Conservation (phyloP, 2,329 filamentous ascomycete species). For the Ophidiomyces ophidiicola region DNA sequence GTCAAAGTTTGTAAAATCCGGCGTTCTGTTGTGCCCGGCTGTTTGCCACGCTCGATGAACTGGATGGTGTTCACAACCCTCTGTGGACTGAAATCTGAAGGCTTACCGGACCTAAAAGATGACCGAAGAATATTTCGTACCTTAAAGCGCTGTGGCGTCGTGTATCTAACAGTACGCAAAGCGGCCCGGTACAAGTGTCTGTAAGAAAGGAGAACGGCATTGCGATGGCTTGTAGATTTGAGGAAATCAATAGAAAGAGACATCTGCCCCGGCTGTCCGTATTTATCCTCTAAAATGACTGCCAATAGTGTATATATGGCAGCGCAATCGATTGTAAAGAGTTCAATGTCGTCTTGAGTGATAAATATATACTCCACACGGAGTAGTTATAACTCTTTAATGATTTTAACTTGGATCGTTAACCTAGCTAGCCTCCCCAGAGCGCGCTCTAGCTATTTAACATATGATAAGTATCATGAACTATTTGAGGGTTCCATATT, state of each 20-base stretch:
- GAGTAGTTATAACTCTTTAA: no score
- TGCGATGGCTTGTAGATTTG: slow-evolving; percentile 16
- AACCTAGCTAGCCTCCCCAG: no score
- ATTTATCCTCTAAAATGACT: no score
- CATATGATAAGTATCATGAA: no score
- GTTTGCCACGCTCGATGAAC: slow-evolving; percentile 34
- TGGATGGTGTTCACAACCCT: slow-evolving; percentile 35
- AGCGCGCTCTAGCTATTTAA: no score
- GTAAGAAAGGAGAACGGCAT: slow-evolving; percentile 41
- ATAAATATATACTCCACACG: no score
- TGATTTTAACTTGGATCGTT: no score
- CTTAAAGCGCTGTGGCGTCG: slow-evolving; percentile 45
- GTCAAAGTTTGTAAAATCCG: slow-evolving; percentile 37
- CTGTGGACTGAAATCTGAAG: slow-evolving; percentile 28
- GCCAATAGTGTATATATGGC: no score
- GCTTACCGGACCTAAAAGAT: slow-evolving; percentile 30
- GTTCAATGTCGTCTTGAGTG: no score
- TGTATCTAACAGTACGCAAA: slow-evolving; percentile 45
- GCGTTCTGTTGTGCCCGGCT: slow-evolving; percentile 34
- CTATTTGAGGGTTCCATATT: no score
- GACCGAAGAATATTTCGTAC: slow-evolving; percentile 36
- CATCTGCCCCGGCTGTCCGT: slow-evolving; percentile 9
- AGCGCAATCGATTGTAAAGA: no score
- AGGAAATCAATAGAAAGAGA: slow-evolving; percentile 14
- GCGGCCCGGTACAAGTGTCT: slow-evolving; percentile 44